Conservation (phyloP, 2,329 filamentous ascomycete genomes). For the Aspergillus fumigatus region DNA sequence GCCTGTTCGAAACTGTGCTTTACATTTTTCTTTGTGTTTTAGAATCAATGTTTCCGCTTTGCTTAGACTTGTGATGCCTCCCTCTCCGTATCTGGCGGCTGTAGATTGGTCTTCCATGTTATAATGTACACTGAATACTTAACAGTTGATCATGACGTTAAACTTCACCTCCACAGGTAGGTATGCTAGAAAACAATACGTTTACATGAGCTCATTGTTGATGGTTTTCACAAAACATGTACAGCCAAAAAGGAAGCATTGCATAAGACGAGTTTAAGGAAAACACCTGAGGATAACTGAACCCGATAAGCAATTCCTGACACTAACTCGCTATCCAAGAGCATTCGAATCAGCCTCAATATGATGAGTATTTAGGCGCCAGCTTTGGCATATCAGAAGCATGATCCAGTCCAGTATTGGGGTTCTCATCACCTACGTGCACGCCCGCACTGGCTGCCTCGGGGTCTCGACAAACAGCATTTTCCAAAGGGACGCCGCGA, state of each 20-base stretch:
- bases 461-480: neutral
- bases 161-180: neutral
- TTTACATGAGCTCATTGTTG: neutral
- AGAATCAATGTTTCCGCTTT: slow-evolving; percentile 31
- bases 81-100: neutral
- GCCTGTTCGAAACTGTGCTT: slow-evolving; percentile 35
- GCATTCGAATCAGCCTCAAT: neutral
- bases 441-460: neutral
- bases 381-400: neutral
- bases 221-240: neutral
- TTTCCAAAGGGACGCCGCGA: slow-evolving; percentile 22
- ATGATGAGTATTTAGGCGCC: neutral
- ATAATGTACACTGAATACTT: neutral
- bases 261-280: neutral
- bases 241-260: neutral
- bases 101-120: neutral
- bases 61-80: slow-evolving; percentile 16
- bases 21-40: slow-evolving; percentile 24
- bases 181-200: neutral
- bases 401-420: neutral
- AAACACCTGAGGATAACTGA: neutral
- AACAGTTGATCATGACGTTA: neutral
- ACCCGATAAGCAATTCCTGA: neutral
- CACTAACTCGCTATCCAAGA: neutral
- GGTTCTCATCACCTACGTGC: neutral